Percentiles rank a stretch among this genome's conserved stretches.
Conservation (phyloP, 306 rosid species). For the Quercus variabilis region DNA sequence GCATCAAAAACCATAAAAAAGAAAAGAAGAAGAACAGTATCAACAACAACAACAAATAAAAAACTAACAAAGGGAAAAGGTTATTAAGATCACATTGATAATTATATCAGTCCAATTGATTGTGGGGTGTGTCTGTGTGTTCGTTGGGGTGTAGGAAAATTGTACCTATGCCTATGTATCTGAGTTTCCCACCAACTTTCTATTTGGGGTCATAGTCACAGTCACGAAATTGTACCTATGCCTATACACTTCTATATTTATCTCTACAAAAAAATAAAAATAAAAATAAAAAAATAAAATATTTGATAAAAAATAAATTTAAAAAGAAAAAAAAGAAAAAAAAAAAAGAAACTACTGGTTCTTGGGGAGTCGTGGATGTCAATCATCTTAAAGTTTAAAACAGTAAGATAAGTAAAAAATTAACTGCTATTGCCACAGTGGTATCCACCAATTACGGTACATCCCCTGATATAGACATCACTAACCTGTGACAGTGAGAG, state of each 20-base stretch:
- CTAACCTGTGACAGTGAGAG: background rate
- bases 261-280: too few species aligned
- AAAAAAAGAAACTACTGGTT: too few species aligned
- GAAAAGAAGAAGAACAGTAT: background rate
- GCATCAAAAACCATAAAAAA: background rate
- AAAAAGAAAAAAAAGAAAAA: too few species aligned
- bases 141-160: background rate
- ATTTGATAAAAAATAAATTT: too few species aligned
- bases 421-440: background rate
- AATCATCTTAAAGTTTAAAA: background rate
- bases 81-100: background rate
- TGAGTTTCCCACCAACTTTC: background rate
- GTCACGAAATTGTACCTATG: too few species aligned
- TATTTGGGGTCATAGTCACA: too few species aligned
- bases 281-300: too few species aligned
- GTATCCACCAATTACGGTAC: background rate
- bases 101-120: background rate
- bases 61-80: background rate
- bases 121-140: background rate
- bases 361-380: background rate
- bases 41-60: background rate
- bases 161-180: background rate
- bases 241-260: too few species aligned
- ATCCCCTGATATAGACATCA: background rate
- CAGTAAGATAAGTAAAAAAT: background rate